These are phyloP conservation scores for Spergularia bocconei DNA, from an alignment of 148 eudicot genomes.

Conservation along the genomic window DNA sequence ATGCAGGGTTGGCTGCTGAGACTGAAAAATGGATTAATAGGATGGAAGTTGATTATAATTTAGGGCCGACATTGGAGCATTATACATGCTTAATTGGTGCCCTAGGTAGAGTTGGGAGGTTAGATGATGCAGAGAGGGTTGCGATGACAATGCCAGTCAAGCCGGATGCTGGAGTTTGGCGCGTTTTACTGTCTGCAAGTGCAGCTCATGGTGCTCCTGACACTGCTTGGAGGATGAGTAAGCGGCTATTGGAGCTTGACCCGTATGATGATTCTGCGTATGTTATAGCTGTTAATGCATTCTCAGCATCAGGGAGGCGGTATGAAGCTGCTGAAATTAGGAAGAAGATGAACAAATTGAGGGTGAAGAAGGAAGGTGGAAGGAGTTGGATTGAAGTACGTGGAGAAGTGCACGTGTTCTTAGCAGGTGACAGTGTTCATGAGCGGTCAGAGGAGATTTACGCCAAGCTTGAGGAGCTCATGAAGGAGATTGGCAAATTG, in stretches of 20 bases:
- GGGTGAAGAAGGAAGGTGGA: constrained; percentile 59
- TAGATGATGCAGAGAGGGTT: constrained; percentile 54
- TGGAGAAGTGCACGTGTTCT: constrained; percentile 55
- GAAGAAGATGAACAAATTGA: constrained; percentile 55
- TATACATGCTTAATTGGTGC: constrained; percentile 65
- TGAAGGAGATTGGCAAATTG: constrained; percentile 46
- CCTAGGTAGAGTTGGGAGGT: constrained; percentile 57
- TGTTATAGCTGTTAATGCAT: constrained; percentile 59
- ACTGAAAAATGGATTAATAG: constrained; percentile 39
- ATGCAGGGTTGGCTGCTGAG: constrained; percentile 47
- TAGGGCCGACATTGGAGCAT: constrained; percentile 52
- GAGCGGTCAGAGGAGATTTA: constrained; percentile 43
- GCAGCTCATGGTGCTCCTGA: constrained; percentile 43
- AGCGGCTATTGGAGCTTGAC: constrained; percentile 45
- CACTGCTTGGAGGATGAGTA: constrained; percentile 49
- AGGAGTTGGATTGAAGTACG: constrained; percentile 68
- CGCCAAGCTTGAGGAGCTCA: constrained; percentile 45
- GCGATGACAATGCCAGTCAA: constrained; percentile 55
- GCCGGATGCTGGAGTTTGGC: constrained; percentile 65
- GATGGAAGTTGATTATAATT: constrained; percentile 39
- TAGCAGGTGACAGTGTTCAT: constrained; percentile 54
- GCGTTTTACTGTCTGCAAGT: constrained; percentile 52
- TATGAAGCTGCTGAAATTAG: constrained; percentile 51
- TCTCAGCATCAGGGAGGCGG: constrained; percentile 52
- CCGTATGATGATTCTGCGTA: constrained; percentile 66